Base-by-base conservation (phyloP, 257 asterid species). In the Coffea eugenioides region DNA sequence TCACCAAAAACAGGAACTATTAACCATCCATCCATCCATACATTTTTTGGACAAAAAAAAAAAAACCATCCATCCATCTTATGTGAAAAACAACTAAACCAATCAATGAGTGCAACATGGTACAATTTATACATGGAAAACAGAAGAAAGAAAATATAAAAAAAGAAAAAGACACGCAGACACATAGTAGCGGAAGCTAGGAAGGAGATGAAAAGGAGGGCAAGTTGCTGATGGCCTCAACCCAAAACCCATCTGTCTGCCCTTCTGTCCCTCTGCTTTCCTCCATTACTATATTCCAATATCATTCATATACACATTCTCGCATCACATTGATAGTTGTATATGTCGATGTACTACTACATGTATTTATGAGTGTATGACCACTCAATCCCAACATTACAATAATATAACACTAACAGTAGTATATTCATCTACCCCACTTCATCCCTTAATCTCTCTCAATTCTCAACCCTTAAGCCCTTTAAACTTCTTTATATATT, bases 191-290 rank as follows among this genome's bases (percentile, higher is more conserved):
- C 68, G 79, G 79, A 82, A 72, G 91, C 84, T 85, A 87, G 87
- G 81, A 70, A 82, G 86, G 77, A 75, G 80, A 79, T 66, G 83
- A 78, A 83, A 79, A 80, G 78, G 81, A 80, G 82, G 73, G 78
- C 87, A 83, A 86, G 86, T 84, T 83, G 85, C 85, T 84, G 85
- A 77, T 85, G 90, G 90, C 88, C 90, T 88, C 89, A 88, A 83
- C 88, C 77, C 86, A 82, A 67, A 82, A 77, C 88, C 92, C 95
- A 91, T 84, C 90, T 91, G 94, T 91, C 88, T 81, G 92, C 96
- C 88, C 79, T 77, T 83, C 95, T 90, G 97, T 90, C 94, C 64
- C 86, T 74, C 80, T 81, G 49, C 73, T 64, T 82, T 84, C 34
- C 73, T 79, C 85, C 87, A 84, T 86, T 88, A 79, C 80, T 36